These are phyloP conservation scores for Aspergillus sp. DNA, from an alignment of 2,329 filamentous ascomycete genomes.

Conservation along the genomic window DNA sequence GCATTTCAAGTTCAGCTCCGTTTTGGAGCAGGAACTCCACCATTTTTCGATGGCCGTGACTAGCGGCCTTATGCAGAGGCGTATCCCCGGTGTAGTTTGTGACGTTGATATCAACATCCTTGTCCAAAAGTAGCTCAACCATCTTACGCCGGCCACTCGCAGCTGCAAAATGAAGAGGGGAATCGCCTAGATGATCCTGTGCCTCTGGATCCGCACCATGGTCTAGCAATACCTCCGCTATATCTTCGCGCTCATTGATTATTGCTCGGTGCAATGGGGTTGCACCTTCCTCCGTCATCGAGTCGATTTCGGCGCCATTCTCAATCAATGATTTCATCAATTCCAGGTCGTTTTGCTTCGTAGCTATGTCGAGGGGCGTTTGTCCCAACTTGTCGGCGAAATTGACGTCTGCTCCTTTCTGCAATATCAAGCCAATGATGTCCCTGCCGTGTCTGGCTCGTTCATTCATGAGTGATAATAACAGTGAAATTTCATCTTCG, in stretches of 20 bases:
- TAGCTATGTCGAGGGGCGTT: slow-evolving; percentile 21
- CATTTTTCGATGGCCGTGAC: slow-evolving; percentile 27
- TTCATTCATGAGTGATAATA: slow-evolving; percentile 20
- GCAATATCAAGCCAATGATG: slow-evolving; percentile 21
- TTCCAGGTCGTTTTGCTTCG: slow-evolving; percentile 17
- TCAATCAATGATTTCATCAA: slow-evolving; percentile 18
- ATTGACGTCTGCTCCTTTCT: slow-evolving; percentile 26
- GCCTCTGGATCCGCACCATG: slow-evolving; percentile 25
- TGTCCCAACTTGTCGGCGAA: slow-evolving; percentile 18
- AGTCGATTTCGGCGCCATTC: slow-evolving; percentile 15
- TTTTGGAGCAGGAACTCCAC: slow-evolving; percentile 28
- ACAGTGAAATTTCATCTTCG: slow-evolving; percentile 17
- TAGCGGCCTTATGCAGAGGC: slow-evolving; percentile 28
- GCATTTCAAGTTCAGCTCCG: slow-evolving; percentile 24
- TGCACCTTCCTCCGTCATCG: slow-evolving; percentile 16
- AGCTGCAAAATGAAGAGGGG: slow-evolving; percentile 23
- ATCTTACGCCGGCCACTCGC: slow-evolving; percentile 15
- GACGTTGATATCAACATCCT: slow-evolving; percentile 24
- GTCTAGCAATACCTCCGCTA: slow-evolving; percentile 25
- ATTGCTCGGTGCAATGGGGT: slow-evolving; percentile 25
- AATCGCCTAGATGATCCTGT: slow-evolving; percentile 26
- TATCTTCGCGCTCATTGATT: slow-evolving; percentile 20
- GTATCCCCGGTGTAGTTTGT: slow-evolving; percentile 28
- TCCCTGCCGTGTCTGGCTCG: slow-evolving; percentile 18
- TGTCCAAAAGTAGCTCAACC: slow-evolving; percentile 23